Conservation (phyloP, 768 basidiomycete genomes). For the Suillus occidentalis region DNA sequence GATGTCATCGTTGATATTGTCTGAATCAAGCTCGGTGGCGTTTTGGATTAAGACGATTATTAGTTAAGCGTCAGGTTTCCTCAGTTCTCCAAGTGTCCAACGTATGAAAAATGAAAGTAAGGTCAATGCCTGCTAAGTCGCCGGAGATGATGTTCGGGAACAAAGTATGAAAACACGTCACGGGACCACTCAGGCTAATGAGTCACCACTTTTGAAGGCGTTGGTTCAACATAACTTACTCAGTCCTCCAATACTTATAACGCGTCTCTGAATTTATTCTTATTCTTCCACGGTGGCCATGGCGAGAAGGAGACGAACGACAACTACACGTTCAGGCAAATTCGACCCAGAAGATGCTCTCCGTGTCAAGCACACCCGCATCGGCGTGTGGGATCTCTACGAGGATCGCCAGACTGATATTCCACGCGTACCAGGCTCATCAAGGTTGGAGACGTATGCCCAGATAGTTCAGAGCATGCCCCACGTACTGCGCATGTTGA, state of each 20-base stretch:
- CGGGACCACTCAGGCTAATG: not conserved
- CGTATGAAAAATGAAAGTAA: not conserved
- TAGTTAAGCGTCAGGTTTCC: not conserved
- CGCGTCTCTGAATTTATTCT: not conserved
- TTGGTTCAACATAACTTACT: not conserved
- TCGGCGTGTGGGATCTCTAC: slow-evolving; percentile 81
- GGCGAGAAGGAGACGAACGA: slow-evolving; percentile 7
- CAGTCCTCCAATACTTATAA: not conserved
- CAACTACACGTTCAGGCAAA: slow-evolving; percentile 15
- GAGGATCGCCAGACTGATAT: slow-evolving; percentile 51
- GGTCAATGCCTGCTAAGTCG: not conserved
- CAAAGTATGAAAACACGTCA: slow-evolving; percentile 10
- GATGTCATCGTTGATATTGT: slow-evolving; percentile 27
- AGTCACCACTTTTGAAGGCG: not conserved
- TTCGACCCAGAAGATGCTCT: slow-evolving; percentile 40
- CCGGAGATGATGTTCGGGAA: not conserved
- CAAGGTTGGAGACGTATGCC: slow-evolving; percentile 46
- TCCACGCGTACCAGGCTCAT: slow-evolving; percentile 40
- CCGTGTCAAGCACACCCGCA: slow-evolving; percentile 53
- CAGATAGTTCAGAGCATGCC: slow-evolving; percentile 53
- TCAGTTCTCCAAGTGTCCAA: not conserved
- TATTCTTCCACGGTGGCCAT: not conserved
- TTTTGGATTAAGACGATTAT: too few species aligned
- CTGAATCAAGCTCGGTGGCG: not conserved
- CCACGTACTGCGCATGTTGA: slow-evolving; percentile 66